Evolutionary conservation across 768 basidiomycete species (phyloP).

Genomic region (Tremella yokohamensis): DNA sequence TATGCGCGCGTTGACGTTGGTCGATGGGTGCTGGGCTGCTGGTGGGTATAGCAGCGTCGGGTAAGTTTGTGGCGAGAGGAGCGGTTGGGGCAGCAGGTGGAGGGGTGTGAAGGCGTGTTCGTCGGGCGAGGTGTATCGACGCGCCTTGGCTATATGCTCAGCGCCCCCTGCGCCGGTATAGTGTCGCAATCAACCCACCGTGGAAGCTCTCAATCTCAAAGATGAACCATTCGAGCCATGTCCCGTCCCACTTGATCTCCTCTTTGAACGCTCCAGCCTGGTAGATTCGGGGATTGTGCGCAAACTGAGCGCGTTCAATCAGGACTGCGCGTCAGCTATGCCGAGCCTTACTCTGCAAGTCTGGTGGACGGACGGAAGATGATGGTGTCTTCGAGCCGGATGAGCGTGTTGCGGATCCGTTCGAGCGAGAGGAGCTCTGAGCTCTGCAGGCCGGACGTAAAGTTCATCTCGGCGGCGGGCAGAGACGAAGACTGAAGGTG

Average conservation of each 20-base stretch:
- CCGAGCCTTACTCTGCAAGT: background rate
- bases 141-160: slow-evolving; percentile 70
- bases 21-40: slow-evolving; percentile 55
- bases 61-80: slow-evolving; percentile 69
- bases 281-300: slow-evolving; percentile 87
- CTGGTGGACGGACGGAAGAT: slow-evolving; percentile 63
- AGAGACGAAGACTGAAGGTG: background rate
- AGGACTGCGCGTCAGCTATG: slow-evolving; percentile 51
- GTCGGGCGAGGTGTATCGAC: slow-evolving; percentile 96
- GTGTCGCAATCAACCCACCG: slow-evolving; percentile 58
- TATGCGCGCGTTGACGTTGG: slow-evolving; percentile 81
- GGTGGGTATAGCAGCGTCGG: slow-evolving; percentile 63
- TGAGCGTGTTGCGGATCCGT: slow-evolving; percentile 78
- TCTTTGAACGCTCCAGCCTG: slow-evolving; percentile 71
- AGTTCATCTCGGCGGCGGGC: slow-evolving; percentile 43
- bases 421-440: slow-evolving; percentile 80
- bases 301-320: slow-evolving; percentile 96
- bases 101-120: slow-evolving; percentile 87
- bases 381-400: slow-evolving; percentile 94
- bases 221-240: slow-evolving; percentile 97
- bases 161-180: background rate
- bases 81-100: slow-evolving; percentile 69
- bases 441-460: slow-evolving; percentile 42
- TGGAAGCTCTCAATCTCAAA: slow-evolving; percentile 93
- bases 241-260: slow-evolving; percentile 70